Evolutionary conservation across 2,329 filamentous ascomycete genomes (phyloP), one percentile per base, ranked within the genome.

Genomic region (Alternaria sp.): DNA sequence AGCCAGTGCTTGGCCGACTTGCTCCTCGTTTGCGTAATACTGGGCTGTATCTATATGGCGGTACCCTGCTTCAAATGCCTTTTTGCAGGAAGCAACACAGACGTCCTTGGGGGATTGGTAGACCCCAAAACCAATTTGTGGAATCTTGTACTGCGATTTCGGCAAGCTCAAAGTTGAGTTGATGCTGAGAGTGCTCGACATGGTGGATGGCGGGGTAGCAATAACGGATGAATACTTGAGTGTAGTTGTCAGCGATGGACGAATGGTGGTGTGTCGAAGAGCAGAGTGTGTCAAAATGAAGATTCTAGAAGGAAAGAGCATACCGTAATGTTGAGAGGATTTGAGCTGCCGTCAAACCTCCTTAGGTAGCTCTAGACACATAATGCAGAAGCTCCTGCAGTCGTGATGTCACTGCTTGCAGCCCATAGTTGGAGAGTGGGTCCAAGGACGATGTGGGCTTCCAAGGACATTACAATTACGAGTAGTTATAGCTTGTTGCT

Each of bases 111-210:
- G 82, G 6, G 88, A 87, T 61, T 84, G 85, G 78, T 90, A 93
- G 61, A 92, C 89, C 51, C 90, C 90, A 70, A 92, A 91, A 12
- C 90, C 90, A 9, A 93, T 83, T 28, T 83, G 83, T 24, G 91
- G 90, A 18, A 92, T 89, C 55, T 79, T 79, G 65, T 83, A 76
- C 34, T 75, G 67, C 51, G 82, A 83, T 57, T 85, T 84, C 32
- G 81, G 79, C 39, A 88, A 81, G 42, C 83, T 75, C 39, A 87
- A 73, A 22, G 79, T 78, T 61, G 85, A 83, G 22, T 80, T 78
- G 60, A 87, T 77, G 57, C 77, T 76, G 62, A 83, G 67, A 30
- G 55, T 59, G 8, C 38, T 62, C 7, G 68, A 57, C 69, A 72
- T 72, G 3, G 38, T 66, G 59, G 20, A 55, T 32, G 18, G 58